Percentiles rank a stretch among this genome's conserved stretches.
phyloP scores from a whole-genome alignment of 768 basidiomycete genomes.

The Boletus vermiculosoides region DNA sequence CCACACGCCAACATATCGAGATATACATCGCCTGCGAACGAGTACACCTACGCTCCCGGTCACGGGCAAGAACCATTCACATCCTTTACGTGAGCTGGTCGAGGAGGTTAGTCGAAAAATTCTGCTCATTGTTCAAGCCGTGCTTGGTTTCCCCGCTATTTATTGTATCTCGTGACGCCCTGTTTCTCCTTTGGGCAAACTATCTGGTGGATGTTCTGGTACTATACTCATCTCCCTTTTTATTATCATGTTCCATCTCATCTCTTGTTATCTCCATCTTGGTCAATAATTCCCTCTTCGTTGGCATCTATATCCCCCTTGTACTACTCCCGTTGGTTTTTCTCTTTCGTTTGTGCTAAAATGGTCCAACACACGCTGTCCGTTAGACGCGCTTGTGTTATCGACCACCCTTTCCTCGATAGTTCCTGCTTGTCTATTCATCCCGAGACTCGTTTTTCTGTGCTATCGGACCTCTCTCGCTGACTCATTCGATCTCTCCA shows the following conservation, averaged over 20 bases:
- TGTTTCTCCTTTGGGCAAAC: slow-evolving; percentile 1
- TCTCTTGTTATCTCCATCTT: slow-evolving; percentile 17
- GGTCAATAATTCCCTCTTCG: slow-evolving; percentile 5
- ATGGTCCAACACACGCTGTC: background rate
- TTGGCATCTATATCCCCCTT: slow-evolving; percentile 11
- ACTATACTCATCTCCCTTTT: slow-evolving; percentile 1
- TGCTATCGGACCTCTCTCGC: slow-evolving; percentile 16
- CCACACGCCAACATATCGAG: slow-evolving; percentile 14
- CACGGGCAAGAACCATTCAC: slow-evolving; percentile 26
- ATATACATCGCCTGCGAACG: slow-evolving; percentile 19
- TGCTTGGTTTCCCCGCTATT: slow-evolving; percentile 1
- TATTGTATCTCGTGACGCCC: slow-evolving; percentile 1
- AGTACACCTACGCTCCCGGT: slow-evolving; percentile 22
- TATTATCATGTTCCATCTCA: slow-evolving; percentile 5
- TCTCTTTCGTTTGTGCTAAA: slow-evolving; percentile 3
- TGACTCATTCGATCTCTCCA: slow-evolving; percentile 4
- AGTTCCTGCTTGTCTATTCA: slow-evolving; percentile 2
- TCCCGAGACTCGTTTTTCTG: slow-evolving; percentile 12
- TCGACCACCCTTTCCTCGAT: slow-evolving; percentile 3
- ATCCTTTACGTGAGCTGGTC: slow-evolving; percentile 15
- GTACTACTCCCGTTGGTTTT: slow-evolving; percentile 6
- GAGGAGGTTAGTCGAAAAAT: slow-evolving; percentile 2
- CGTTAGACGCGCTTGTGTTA: slow-evolving; percentile 9
- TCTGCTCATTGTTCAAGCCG: background rate
- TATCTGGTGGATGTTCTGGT: slow-evolving; percentile 9